These are phyloP conservation scores for Rhexocercosporidium sp. DNA, from an alignment of 2,329 filamentous ascomycete species.

Conservation along the genomic window DNA sequence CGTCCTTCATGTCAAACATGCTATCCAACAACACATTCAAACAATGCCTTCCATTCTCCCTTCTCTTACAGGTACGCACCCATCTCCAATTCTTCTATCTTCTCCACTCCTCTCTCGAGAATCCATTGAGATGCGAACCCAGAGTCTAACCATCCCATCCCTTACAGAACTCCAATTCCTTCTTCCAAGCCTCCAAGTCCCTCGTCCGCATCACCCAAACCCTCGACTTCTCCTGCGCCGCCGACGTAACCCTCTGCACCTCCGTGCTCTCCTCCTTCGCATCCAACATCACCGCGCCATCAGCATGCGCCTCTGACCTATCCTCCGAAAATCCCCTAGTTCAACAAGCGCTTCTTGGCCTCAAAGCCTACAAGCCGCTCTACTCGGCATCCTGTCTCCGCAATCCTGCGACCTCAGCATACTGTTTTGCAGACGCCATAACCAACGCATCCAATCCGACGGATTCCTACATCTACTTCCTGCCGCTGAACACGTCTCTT, in stretches of 20 bases:
- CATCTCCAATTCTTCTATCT: not conserved
- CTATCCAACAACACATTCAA: constrained; percentile 39
- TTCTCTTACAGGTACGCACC: constrained; percentile 72
- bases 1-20: constrained; percentile 39
- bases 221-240: constrained; percentile 78
- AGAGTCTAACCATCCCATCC: constrained; percentile 9
- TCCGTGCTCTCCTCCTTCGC: constrained; percentile 69
- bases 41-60: constrained; percentile 80
- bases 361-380: constrained; percentile 77
- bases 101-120: not conserved
- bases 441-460: constrained; percentile 74
- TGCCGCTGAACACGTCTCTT: constrained; percentile 77
- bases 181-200: constrained; percentile 80
- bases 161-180: constrained; percentile 75
- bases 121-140: not conserved
- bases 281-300: constrained; percentile 61
- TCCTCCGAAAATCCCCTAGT: constrained; percentile 70
- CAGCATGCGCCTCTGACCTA: constrained; percentile 77
- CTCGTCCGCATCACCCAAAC: constrained; percentile 74
- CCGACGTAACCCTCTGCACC: constrained; percentile 69
- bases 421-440: constrained; percentile 84
- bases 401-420: constrained; percentile 67
- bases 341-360: constrained; percentile 73
- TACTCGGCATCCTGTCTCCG: constrained; percentile 83
- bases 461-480: constrained; percentile 82